Percentiles rank a stretch among this genome's conserved stretches.
Conservation (phyloP, 345 rosid genomes). For the Pistacia vera region DNA sequence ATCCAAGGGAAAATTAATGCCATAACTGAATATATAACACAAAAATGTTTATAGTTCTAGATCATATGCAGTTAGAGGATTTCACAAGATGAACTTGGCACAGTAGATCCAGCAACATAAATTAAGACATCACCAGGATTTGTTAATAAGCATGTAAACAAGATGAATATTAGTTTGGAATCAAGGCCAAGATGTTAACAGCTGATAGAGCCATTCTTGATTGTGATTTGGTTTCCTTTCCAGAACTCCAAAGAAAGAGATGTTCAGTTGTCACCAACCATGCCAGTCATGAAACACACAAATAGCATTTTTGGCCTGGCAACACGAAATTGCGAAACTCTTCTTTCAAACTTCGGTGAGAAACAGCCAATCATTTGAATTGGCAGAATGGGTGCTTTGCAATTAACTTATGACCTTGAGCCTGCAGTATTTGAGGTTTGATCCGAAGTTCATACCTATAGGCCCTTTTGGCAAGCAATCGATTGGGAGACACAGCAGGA, state of each 20-base stretch:
- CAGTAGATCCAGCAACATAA: too few species aligned
- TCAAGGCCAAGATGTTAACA: background rate
- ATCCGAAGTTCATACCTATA: conserved; percentile 13
- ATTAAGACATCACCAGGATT: too few species aligned
- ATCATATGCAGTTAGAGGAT: too few species aligned
- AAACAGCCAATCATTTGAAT: background rate
- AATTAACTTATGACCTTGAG: conserved; percentile 23
- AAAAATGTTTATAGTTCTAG: too few species aligned
- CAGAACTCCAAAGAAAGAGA: conserved; percentile 19
- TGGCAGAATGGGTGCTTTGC: conserved; percentile 19
- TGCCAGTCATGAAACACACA: conserved; percentile 18
- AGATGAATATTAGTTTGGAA: background rate
- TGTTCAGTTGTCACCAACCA: conserved; percentile 7
- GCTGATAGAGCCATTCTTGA: background rate
- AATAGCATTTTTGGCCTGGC: conserved; percentile 19
- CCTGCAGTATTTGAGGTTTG: conserved; percentile 5
- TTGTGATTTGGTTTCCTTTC: background rate
- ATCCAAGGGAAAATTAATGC: too few species aligned
- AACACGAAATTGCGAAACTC: background rate
- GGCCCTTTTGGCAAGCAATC: conserved; percentile 20
- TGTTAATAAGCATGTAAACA: too few species aligned
- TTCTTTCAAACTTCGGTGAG: background rate
- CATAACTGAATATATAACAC: too few species aligned
- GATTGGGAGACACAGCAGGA: background rate
- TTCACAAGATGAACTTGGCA: too few species aligned